Percentiles rank a stretch among this genome's conserved stretches.
Evolutionary conservation across 352 stramenopile genomes (phyloP).

Genomic region (Globisporangium paroecandrum): DNA sequence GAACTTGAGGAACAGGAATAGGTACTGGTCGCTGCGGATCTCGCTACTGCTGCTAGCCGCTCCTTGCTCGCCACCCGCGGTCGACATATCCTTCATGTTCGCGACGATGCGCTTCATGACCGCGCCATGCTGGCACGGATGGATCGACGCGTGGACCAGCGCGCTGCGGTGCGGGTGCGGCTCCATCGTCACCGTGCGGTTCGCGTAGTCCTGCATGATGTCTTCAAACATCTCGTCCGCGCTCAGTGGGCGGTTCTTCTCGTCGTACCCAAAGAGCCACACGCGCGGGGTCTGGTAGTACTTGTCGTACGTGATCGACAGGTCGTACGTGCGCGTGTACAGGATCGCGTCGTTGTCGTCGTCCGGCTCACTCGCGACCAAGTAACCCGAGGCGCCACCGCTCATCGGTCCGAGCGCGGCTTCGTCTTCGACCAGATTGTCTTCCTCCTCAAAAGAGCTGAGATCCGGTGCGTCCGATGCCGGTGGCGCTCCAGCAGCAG

Average conservation of each 20-base stretch:
- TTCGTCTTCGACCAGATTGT: constrained; percentile 72
- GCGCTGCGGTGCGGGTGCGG: constrained; percentile 91
- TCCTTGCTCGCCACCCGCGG: constrained; percentile 27
- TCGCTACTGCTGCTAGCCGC: constrained; percentile 30
- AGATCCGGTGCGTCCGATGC: constrained; percentile 41
- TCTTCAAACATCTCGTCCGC: constrained; percentile 97
- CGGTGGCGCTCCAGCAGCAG: constrained; percentile 1
- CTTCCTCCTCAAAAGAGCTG: constrained; percentile 73
- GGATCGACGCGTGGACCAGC: constrained; percentile 93
- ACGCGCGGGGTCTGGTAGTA: constrained; percentile 99
- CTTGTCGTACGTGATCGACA: constrained; percentile 99
- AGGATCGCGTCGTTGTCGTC: constrained; percentile 91
- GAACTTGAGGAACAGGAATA: constrained; percentile 99
- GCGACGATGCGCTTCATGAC: constrained; percentile 98
- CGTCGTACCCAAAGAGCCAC: constrained; percentile 97
- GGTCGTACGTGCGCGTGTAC: constrained; percentile 96
- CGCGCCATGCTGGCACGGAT: constrained; percentile 97
- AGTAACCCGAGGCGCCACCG: constrained; percentile 51
- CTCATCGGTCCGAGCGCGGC: constrained; percentile 29
- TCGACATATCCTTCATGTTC: constrained; percentile 81
- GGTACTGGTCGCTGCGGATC: constrained; percentile 95
- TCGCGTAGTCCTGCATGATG: constrained; percentile 99
- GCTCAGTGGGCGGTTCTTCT: constrained; percentile 84
- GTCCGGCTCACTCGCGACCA: constrained; percentile 68
- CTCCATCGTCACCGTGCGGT: constrained; percentile 99